Conservation (phyloP, 148 eudicot species). For the Pouteria glomerata region DNA sequence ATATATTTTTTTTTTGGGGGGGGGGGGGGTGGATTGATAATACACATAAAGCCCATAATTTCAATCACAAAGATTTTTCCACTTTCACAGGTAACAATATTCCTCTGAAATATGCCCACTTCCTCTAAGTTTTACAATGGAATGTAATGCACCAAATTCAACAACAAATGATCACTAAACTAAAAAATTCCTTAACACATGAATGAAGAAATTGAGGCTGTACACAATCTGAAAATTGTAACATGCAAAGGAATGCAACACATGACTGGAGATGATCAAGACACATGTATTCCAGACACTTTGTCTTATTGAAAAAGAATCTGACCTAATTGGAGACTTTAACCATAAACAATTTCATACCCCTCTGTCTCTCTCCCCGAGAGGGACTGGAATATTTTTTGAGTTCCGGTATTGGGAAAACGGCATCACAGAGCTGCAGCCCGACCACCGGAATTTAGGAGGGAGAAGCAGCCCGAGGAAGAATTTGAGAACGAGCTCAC, state of each 20-base stretch:
- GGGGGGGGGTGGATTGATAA: no score
- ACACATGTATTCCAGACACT: slow-evolving; percentile 8
- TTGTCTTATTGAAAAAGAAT: slow-evolving; percentile 40
- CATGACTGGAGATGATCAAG: not conserved
- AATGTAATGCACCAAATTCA: slow-evolving; percentile 1
- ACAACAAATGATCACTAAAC: no score
- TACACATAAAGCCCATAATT: not conserved
- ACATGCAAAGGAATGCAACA: slow-evolving; percentile 26
- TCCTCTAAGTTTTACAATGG: slow-evolving; percentile 10
- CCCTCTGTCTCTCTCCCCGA: not conserved
- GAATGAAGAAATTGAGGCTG: slow-evolving; percentile 59
- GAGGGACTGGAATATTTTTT: not conserved
- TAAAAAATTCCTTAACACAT: slow-evolving; percentile 46
- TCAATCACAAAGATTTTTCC: slow-evolving; percentile 8
- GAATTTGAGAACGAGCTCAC: slow-evolving; percentile 13
- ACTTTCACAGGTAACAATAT: not conserved
- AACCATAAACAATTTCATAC: not conserved
- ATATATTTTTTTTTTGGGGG: no score
- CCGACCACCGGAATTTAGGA: slow-evolving; percentile 22
- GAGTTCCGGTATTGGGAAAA: not conserved
- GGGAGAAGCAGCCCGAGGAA: slow-evolving; percentile 18
- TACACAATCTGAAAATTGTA: slow-evolving; percentile 41
- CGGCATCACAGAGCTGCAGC: slow-evolving; percentile 19
- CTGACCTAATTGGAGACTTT: slow-evolving; percentile 16
- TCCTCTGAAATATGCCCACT: not conserved